A percentile compares a stretch with the other conserved stretches of the same genome.
These are phyloP conservation scores for Zygnema cylindricum DNA, from an alignment of 139 green algal species.

Conservation along the genomic window DNA sequence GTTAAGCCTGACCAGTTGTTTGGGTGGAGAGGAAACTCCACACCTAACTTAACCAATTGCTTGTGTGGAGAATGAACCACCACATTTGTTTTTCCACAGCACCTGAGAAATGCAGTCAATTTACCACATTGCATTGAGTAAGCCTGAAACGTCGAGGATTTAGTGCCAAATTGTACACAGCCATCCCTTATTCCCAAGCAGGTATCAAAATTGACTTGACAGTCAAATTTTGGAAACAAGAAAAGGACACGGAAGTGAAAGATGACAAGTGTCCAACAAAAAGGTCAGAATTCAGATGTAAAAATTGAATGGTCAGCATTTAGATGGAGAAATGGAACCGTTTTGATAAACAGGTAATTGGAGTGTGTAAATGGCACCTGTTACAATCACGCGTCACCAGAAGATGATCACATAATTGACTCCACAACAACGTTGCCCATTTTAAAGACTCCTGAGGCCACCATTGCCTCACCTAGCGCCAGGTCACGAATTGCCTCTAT, in stretches of 20 bases:
- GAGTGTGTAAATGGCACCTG: not conserved
- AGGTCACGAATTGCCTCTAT: not conserved
- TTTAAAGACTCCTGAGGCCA: not conserved
- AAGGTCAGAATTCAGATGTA: not conserved
- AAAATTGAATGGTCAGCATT: not conserved
- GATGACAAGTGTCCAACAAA: not conserved
- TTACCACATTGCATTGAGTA: no score
- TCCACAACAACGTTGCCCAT: not conserved
- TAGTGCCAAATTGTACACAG: no score
- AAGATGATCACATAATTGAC: not conserved
- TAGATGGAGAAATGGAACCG: not conserved
- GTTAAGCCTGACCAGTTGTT: no score
- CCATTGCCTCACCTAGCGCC: not conserved
- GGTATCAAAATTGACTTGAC: no score
- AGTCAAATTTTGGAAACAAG: no score
- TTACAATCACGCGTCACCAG: not conserved
- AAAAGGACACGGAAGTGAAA: slow-evolving; percentile 52
- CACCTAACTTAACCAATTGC: no score
- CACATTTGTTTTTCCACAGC: no score
- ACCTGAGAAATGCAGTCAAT: no score
- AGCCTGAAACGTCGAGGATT: no score
- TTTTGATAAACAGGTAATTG: not conserved
- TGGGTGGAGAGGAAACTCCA: no score
- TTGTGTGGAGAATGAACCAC: no score
- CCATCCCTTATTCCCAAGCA: no score